These are phyloP conservation scores for Pleomassaria siparia DNA, from an alignment of 2,329 filamentous ascomycete species.

Conservation along the genomic window DNA sequence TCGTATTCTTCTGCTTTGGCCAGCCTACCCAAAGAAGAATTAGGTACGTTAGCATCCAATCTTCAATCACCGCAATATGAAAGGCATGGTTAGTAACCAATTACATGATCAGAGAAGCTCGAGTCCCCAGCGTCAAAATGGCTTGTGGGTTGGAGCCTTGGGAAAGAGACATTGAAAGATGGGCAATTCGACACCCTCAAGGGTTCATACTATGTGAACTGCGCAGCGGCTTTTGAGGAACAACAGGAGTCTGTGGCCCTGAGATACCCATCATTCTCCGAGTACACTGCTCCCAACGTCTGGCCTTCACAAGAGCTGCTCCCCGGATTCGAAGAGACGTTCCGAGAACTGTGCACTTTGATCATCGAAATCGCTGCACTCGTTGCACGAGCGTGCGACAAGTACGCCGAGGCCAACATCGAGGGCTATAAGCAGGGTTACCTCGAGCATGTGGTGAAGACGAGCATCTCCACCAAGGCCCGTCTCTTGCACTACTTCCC, in stretches of 20 bases:
- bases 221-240: constrained; percentile 64
- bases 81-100: constrained; percentile 3
- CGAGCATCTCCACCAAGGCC: constrained; percentile 86
- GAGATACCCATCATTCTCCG: constrained; percentile 70
- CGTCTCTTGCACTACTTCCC: constrained; percentile 93
- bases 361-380: constrained; percentile 89
- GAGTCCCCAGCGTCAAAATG: constrained; percentile 58
- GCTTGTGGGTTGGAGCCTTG: constrained; percentile 74
- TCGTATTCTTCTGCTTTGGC: constrained; percentile 89
- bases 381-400: constrained; percentile 87
- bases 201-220: constrained; percentile 83
- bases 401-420: constrained; percentile 78
- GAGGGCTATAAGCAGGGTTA: constrained; percentile 75
- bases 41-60: constrained; percentile 57
- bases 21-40: constrained; percentile 69
- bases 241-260: constrained; percentile 52
- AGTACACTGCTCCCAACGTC: constrained; percentile 87
- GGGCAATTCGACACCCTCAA: constrained; percentile 78
- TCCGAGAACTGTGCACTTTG: constrained; percentile 75
- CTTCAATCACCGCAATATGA: not conserved
- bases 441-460: constrained; percentile 82
- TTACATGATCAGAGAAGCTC: constrained; percentile 42
- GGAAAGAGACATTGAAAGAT: constrained; percentile 78
- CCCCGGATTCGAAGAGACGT: constrained; percentile 71
- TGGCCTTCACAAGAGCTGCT: constrained; percentile 74